Percentiles rank a stretch among this genome's conserved stretches.
Conservation (phyloP, 208 protist genomes). For the Acanthamoeba quina region DNA sequence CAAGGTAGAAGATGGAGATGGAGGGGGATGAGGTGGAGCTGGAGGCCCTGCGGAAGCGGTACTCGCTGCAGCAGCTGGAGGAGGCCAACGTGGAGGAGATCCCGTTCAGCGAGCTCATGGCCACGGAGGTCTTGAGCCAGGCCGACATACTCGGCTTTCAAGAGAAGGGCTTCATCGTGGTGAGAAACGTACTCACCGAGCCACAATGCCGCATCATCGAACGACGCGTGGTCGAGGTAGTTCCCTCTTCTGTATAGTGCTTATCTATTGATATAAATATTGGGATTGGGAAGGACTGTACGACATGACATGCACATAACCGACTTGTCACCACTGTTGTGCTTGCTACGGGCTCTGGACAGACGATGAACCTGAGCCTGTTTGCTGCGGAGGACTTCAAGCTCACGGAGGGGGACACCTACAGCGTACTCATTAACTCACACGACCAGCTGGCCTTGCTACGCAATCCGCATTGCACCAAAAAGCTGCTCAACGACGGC, state of each 20-base stretch:
- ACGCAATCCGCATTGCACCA: background rate
- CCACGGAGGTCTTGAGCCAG: background rate
- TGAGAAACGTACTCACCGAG: background rate
- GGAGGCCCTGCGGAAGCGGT: background rate
- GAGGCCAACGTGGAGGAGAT: slow-evolving; percentile 31
- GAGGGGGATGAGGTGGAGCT: background rate
- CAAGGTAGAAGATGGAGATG: background rate
- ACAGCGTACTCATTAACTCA: background rate
- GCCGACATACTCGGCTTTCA: background rate
- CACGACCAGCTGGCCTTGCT: background rate
- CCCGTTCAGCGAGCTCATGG: background rate
- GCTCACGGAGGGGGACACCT: background rate
- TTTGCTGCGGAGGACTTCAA: background rate
- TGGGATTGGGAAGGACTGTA: too few relatives aligned
- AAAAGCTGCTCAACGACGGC: background rate
- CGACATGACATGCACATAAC: too few relatives aligned
- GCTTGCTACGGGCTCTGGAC: background rate
- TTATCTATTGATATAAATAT: background rate
- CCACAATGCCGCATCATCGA: background rate
- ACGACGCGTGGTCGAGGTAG: background rate
- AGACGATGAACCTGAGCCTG: slow-evolving; percentile 1
- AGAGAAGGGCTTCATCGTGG: background rate
- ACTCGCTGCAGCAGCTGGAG: background rate
- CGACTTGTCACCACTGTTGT: too few relatives aligned
- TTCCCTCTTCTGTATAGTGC: background rate